Percentiles rank a stretch among this genome's conserved stretches.
Conservation (phyloP, 306 rosid genomes). For the Dalbergia cultrata region DNA sequence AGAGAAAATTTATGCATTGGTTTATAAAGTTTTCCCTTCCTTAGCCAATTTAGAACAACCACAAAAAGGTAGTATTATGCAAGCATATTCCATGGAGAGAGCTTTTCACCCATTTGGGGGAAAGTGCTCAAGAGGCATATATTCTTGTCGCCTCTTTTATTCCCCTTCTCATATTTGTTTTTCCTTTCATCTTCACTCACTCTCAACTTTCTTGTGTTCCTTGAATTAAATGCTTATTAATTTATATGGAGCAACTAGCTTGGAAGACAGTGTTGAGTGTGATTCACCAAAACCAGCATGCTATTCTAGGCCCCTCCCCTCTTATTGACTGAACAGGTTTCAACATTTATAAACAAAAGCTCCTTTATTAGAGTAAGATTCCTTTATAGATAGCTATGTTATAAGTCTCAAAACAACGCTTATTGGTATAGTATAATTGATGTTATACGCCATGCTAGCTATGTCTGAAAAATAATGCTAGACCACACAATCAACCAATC, state of each 20-base stretch:
- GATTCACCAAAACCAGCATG: slow-evolving; percentile 5
- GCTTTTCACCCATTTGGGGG: slow-evolving; percentile 28
- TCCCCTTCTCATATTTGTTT: slow-evolving; percentile 25
- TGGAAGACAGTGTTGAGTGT: slow-evolving; percentile 1
- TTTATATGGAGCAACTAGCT: neutral
- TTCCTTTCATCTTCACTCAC: slow-evolving; percentile 11
- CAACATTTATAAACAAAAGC: slow-evolving; percentile 12
- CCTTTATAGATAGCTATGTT: slow-evolving; percentile 1
- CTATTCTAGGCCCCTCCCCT: neutral
- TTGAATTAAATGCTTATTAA: slow-evolving; percentile 24
- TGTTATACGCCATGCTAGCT: slow-evolving; percentile 12
- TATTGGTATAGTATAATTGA: slow-evolving; percentile 8
- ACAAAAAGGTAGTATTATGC: slow-evolving; percentile 28
- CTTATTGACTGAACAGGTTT: slow-evolving; percentile 3
- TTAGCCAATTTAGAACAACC: slow-evolving; percentile 44
- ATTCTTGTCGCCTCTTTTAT: slow-evolving; percentile 49
- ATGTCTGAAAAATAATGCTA: slow-evolving; percentile 26
- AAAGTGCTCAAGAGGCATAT: slow-evolving; percentile 45
- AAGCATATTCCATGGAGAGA: slow-evolving; percentile 53
- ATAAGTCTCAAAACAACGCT: slow-evolving; percentile 25
- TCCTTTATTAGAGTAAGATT: slow-evolving; percentile 7
- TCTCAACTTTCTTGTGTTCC: slow-evolving; percentile 15
- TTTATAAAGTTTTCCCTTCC: slow-evolving; percentile 3
- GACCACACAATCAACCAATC: neutral
- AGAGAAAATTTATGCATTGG: neutral